Conservation (phyloP, 164 flowering plant species). For the Aristolochia californica region DNA sequence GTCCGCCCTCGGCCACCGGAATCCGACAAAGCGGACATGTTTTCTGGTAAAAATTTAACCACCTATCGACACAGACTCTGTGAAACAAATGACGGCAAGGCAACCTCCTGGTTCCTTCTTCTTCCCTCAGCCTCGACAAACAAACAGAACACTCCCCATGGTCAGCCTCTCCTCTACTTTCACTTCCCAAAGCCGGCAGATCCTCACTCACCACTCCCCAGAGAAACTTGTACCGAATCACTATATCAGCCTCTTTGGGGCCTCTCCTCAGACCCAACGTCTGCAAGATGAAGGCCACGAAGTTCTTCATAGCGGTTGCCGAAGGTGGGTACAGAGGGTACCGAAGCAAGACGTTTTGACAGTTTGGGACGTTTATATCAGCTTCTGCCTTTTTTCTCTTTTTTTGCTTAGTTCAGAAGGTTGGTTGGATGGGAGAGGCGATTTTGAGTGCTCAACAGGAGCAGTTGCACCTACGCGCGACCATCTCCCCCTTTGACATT, state of each 20-base stretch:
- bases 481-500: constrained; percentile 3
- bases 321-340: constrained; percentile 1
- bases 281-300: constrained; percentile 15
- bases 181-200: neutral
- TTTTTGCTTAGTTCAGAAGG: constrained; percentile 43
- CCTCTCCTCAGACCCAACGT: constrained; percentile 10
- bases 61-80: constrained; percentile 40
- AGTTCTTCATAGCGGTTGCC: constrained; percentile 13
- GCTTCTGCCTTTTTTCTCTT: constrained; percentile 6
- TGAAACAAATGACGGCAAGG: constrained; percentile 76
- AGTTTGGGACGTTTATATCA: neutral
- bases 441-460: constrained; percentile 20
- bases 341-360: constrained; percentile 9
- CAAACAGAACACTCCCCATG: constrained; percentile 46
- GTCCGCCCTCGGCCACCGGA: constrained; percentile 26
- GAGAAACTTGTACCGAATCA: neutral
- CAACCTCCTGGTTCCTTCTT: constrained; percentile 33
- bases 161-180: neutral
- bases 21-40: constrained; percentile 79
- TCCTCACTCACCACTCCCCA: constrained; percentile 1
- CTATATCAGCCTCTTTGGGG: constrained; percentile 10
- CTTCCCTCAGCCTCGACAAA: constrained; percentile 32
- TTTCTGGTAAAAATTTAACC: constrained; percentile 40
- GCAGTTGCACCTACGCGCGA: constrained; percentile 40
- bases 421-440: constrained; percentile 20